Base-by-base conservation (phyloP, 2,329 filamentous ascomycete genomes). In the Colletotrichum tofieldiae region DNA sequence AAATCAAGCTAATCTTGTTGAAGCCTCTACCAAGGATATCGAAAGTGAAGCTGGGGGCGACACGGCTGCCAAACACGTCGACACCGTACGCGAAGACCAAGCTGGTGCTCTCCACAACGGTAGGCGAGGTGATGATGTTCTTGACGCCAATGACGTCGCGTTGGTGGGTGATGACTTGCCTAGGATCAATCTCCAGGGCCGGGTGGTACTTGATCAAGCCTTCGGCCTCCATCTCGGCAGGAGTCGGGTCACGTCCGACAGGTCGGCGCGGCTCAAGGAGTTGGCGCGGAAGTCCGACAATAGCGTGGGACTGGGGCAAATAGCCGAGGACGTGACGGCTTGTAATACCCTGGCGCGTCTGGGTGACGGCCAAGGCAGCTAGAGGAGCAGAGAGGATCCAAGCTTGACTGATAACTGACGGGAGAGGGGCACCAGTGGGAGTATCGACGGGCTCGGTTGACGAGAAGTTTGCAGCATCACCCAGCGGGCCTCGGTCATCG, bases 21-120 rank as follows among this genome's bases (percentile, higher is more conserved):
- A 99, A 99, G 2, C 94, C 94, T 83, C 95, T 96, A 74, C 95
- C 96, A 20, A 99, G 85, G 52, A 98, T 91, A 83, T 99, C 96
- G 81, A 99, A 99, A 20, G 93, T 89, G 77, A 93, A 91, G 81
- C 94, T 98, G 0, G 96, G 96, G n/a, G 93, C 90, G 14, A 97
- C 90, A 64, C 95, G 87, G 1, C 95, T 96, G 18, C 93, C 95
- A 76, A 97, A 99, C 2, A 98, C 85, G 80, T 99, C 96, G 18
- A 94, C 81, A 4, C 96, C 96, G 78, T 93, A 98, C 0, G 94
- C 95, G 78, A 98, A 93, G 16, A 99, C 89, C 67, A 98, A 82
- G 77, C 93, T 96, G 1, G 96, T 98, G 83, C 95, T 98, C 85
- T 99, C 96, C 39, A 99, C 88, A 5, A 94, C 82, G 1, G 94